A percentile compares a stretch with the other conserved stretches of the same genome.
These are phyloP conservation scores for Colletotrichum camelliae DNA, from an alignment of 2,329 filamentous ascomycete species.

Conservation along the genomic window DNA sequence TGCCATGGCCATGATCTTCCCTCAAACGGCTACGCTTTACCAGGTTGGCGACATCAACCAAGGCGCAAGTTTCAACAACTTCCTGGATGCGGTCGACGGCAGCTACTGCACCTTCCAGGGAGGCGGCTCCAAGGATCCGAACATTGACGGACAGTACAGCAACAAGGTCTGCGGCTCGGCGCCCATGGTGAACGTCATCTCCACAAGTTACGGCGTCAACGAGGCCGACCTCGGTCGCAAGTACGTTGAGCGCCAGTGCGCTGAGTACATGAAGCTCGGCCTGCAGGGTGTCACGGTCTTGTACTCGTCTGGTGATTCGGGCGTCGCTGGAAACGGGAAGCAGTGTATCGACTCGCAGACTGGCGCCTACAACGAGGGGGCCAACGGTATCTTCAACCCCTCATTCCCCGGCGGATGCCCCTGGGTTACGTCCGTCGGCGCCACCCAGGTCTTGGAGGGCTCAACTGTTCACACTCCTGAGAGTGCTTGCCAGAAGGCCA, in stretches of 20 bases:
- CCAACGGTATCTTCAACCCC: slow-evolving; percentile 46
- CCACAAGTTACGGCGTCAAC: slow-evolving; percentile 58
- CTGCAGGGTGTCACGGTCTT: slow-evolving; percentile 56
- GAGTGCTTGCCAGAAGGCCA: slow-evolving; percentile 50
- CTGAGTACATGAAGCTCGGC: slow-evolving; percentile 63
- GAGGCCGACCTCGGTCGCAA: slow-evolving; percentile 53
- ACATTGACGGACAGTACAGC: slow-evolving; percentile 44
- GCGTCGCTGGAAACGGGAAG: slow-evolving; percentile 45
- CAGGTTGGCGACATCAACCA: slow-evolving; percentile 41
- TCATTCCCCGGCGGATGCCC: slow-evolving; percentile 51
- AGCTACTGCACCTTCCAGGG: slow-evolving; percentile 47
- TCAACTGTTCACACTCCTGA: slow-evolving; percentile 44
- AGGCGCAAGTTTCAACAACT: slow-evolving; percentile 48
- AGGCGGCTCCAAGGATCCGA: slow-evolving; percentile 38
- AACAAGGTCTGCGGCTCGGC: slow-evolving; percentile 50
- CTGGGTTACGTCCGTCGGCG: slow-evolving; percentile 57
- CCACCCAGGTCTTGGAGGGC: slow-evolving; percentile 49
- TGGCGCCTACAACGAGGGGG: slow-evolving; percentile 34
- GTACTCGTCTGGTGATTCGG: slow-evolving; percentile 56
- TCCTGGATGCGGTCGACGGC: slow-evolving; percentile 51
- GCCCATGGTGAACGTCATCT: slow-evolving; percentile 56
- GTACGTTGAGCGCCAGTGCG: slow-evolving; percentile 58
- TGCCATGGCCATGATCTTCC: slow-evolving; percentile 57
- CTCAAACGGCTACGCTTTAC: slow-evolving; percentile 55
- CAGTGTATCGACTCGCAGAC: slow-evolving; percentile 38